phyloP scores from a whole-genome alignment of 2,329 filamentous ascomycete species.

The Alternaria solani region DNA sequence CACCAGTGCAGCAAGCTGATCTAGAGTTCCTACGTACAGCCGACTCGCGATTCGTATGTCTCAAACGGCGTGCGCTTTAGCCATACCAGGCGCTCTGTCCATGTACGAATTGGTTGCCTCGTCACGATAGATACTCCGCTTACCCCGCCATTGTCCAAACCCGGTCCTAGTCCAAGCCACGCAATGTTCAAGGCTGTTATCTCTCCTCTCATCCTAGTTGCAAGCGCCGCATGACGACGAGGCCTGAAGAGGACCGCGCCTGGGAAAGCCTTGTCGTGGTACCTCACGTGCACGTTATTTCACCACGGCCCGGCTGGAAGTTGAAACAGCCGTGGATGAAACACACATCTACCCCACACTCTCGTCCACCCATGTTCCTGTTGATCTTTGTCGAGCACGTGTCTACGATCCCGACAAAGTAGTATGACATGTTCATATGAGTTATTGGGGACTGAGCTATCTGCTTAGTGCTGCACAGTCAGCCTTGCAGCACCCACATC shows the following conservation, averaged over 20 bases:
- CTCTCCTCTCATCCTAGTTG: not conserved
- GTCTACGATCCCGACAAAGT: not conserved
- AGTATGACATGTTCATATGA: not conserved
- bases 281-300: not conserved
- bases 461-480: not conserved
- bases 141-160: conserved; percentile 11
- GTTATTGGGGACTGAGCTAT: not conserved
- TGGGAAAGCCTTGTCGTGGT: not conserved
- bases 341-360: conserved; percentile 2
- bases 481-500: not conserved
- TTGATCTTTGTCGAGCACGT: not conserved
- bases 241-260: not conserved
- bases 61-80: not conserved
- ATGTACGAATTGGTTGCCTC: not conserved
- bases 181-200: not conserved
- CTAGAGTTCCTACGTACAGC: not conserved
- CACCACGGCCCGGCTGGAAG: not conserved
- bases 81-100: not conserved
- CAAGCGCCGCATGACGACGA: not conserved
- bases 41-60: not conserved
- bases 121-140: conserved; percentile 4
- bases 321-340: conserved; percentile 1
- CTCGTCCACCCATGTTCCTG: not conserved
- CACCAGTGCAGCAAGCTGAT: not conserved
- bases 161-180: conserved; percentile 5